phyloP scores from a whole-genome alignment of 169 alveolate species.

The Cryptosporidium sp. region DNA sequence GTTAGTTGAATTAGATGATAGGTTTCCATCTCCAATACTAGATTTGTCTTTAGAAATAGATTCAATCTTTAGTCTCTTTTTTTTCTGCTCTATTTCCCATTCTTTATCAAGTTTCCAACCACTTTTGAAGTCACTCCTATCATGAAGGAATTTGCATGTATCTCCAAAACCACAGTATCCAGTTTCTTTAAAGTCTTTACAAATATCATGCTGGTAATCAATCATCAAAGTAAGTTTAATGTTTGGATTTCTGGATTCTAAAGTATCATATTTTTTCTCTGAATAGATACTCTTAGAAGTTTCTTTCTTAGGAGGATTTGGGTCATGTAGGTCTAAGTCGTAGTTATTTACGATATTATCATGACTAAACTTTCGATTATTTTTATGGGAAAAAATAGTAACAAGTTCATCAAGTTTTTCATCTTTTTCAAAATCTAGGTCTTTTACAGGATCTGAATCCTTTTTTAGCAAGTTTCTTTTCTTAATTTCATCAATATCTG shows the following conservation, averaged over 20 bases:
- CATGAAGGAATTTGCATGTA: conserved; percentile 96
- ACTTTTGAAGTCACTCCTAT: conserved; percentile 94
- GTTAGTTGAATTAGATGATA: conserved; percentile 77
- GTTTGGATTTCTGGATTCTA: conserved; percentile 80
- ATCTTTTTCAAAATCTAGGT: neutral
- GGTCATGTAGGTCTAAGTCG: conserved; percentile 2
- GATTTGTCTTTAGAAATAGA: conserved; percentile 61
- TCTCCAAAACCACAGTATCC: conserved; percentile 99
- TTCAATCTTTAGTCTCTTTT: conserved; percentile 76
- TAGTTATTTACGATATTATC: conserved; percentile 20
- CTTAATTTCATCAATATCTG: conserved; percentile 48
- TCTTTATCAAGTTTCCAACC: conserved; percentile 97
- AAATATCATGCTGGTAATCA: conserved; percentile 96
- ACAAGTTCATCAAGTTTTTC: neutral
- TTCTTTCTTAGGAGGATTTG: neutral
- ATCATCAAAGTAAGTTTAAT: conserved; percentile 92
- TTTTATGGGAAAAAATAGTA: conserved; percentile 4
- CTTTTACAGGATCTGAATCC: neutral
- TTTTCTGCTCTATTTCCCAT: conserved; percentile 89
- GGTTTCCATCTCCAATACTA: conserved; percentile 79
- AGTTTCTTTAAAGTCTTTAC: conserved; percentile 97
- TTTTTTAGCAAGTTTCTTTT: neutral
- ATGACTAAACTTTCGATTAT: neutral
- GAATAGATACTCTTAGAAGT: neutral
- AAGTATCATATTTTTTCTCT: neutral